Evolutionary conservation across 1,284 basidiomycete species (phyloP).

Genomic region (Crucibulum cyathiforme): DNA sequence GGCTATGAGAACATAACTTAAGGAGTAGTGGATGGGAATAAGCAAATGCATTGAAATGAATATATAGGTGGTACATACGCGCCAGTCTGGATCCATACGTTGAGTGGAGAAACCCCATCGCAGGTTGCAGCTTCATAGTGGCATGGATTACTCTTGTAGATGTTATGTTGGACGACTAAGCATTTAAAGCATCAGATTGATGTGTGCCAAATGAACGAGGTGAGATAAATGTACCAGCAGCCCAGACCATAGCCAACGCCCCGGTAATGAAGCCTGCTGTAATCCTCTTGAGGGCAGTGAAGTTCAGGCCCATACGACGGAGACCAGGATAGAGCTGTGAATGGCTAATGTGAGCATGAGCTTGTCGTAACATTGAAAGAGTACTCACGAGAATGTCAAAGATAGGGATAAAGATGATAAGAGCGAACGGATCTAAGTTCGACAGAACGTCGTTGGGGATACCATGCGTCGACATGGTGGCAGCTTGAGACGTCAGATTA

Average conservation of each 20-base stretch:
- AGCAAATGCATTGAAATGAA: not conserved
- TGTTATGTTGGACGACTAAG: slow-evolving; percentile 72
- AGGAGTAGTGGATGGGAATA: not conserved
- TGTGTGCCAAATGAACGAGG: not conserved
- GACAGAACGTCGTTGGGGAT: slow-evolving; percentile 84
- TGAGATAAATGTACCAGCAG: slow-evolving; percentile 39
- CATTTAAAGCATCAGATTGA: not conserved
- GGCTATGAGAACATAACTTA: slow-evolving; percentile 68
- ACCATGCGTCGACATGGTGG: slow-evolving; percentile 74
- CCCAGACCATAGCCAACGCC: slow-evolving; percentile 66
- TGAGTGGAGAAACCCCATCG: slow-evolving; percentile 58
- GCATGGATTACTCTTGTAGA: slow-evolving; percentile 81
- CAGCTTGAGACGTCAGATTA: slow-evolving; percentile 82
- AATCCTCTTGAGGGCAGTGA: slow-evolving; percentile 78
- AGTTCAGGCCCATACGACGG: slow-evolving; percentile 67
- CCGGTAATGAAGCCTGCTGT: slow-evolving; percentile 75
- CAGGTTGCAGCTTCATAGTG: slow-evolving; percentile 62
- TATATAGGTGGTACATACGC: slow-evolving; percentile 44
- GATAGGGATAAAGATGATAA: slow-evolving; percentile 78
- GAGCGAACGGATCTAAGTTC: slow-evolving; percentile 79
- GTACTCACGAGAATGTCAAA: slow-evolving; percentile 60
- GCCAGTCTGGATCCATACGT: slow-evolving; percentile 80
- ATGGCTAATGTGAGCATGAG: not conserved
- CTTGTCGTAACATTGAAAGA: not conserved
- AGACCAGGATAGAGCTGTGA: slow-evolving; percentile 77